Evolutionary conservation across 169 alveolate species (phyloP), one percentile per base, ranked within the genome.

Genomic region (Cryptosporidium ryanae): DNA sequence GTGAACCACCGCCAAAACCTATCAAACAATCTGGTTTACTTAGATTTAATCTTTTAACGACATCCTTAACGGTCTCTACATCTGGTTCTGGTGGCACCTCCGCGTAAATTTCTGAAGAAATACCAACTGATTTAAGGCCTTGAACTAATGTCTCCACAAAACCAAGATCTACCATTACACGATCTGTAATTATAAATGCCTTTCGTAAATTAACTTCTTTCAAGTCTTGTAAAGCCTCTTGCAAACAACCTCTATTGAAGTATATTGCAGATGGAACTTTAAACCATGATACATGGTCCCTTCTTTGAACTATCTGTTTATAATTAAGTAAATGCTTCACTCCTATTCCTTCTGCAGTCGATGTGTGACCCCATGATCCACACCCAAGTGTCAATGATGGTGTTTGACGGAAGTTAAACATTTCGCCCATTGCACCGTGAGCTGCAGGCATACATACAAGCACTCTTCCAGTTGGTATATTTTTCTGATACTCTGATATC

Each of bases 341-440:
- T 2, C 82, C 82, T 21, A 84, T 43, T 34, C 90, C 90, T 43
- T 84, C 91, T 6, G 91, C 76, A 6, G 90, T 63, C 21, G 90
- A 55, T 27, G 83, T 84, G 13, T 59, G 82, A 15, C 91, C 91
- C 91, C 91, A 84, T 8, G 91, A 84, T 8, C 91, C 91, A 38
- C 91, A 84, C 55, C 91, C 91, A 1, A 84, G 52, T 29, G 91
- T 63, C 64, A 84, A 61, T 15, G 91, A 84, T 12, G 91, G 91
- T 23, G 57, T 61, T 23, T 54, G 84, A 23, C 90, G 82, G 59
- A 82, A 82, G 34, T 84, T 84, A 54, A 63, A 84, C 84, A 84
- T 64, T 43, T 82, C 90, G 18, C 91, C 91, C 82, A 84, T 84
- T 31, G 90, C 91, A 23, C 91, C 91, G 13, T 84, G 91, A 46